A percentile compares a stretch with the other conserved stretches of the same genome.
Evolutionary conservation across 2,329 filamentous ascomycete genomes (phyloP).

Genomic region (Corinectria fuckeliana): DNA sequence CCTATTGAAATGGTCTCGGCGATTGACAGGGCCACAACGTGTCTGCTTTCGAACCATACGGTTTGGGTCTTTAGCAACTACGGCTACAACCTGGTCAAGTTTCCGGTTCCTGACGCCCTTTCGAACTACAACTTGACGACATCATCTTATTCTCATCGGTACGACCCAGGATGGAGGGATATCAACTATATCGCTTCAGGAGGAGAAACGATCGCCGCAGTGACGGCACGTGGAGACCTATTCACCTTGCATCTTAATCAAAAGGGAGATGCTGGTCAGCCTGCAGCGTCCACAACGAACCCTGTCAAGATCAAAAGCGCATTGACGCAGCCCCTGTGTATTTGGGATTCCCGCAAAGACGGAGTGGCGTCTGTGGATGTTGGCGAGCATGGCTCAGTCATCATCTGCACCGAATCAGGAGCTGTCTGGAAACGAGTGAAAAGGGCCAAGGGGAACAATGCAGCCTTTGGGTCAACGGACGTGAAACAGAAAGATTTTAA

Average conservation of each 20-base stretch:
- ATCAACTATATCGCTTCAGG: slow-evolving; percentile 82
- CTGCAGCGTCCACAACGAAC: slow-evolving; percentile 82
- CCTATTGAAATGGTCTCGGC: slow-evolving; percentile 81
- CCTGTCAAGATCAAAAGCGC: slow-evolving; percentile 88
- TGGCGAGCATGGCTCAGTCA: slow-evolving; percentile 91
- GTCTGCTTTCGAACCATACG: slow-evolving; percentile 83
- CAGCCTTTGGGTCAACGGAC: slow-evolving; percentile 56
- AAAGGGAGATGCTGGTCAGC: slow-evolving; percentile 66
- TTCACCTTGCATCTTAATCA: slow-evolving; percentile 83
- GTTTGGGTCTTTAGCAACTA: slow-evolving; percentile 97
- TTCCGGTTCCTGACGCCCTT: slow-evolving; percentile 75
- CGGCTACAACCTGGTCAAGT: slow-evolving; percentile 89
- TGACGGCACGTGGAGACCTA: slow-evolving; percentile 84
- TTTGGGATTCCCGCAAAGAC: slow-evolving; percentile 90
- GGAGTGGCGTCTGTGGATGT: slow-evolving; percentile 87
- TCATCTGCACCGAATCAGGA: slow-evolving; percentile 89
- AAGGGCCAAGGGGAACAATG: slow-evolving; percentile 79
- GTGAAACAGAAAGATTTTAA: slow-evolving; percentile 88
- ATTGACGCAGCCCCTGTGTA: slow-evolving; percentile 76
- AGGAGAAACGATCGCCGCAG: slow-evolving; percentile 88
- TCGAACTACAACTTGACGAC: slow-evolving; percentile 72
- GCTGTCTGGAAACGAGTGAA: slow-evolving; percentile 92
- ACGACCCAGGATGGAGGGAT: slow-evolving; percentile 68
- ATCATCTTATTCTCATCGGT: slow-evolving; percentile 58
- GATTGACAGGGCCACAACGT: slow-evolving; percentile 87